phyloP scores from a whole-genome alignment of 2,329 filamentous ascomycete genomes.

The Blastomyces emzantsi region DNA sequence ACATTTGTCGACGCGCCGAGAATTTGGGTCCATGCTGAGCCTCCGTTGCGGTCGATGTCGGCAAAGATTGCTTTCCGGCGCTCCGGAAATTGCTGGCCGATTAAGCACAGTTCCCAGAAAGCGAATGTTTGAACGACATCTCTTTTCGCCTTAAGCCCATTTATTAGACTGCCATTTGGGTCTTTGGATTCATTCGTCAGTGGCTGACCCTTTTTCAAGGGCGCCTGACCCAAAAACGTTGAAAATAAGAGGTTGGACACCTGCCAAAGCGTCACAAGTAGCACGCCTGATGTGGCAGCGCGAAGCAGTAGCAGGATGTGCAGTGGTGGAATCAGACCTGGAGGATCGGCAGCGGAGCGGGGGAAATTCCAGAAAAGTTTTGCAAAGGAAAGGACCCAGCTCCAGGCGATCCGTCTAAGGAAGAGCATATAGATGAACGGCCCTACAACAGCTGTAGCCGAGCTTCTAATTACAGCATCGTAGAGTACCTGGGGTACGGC shows the following conservation, averaged over 20 bases:
- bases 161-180: slow-evolving; percentile 80
- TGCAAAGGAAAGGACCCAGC: slow-evolving; percentile 59
- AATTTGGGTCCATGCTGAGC: slow-evolving; percentile 73
- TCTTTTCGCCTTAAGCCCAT: slow-evolving; percentile 75
- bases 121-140: slow-evolving; percentile 70
- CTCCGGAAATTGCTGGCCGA: slow-evolving; percentile 63
- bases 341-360: slow-evolving; percentile 55
- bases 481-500: slow-evolving; percentile 26
- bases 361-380: slow-evolving; percentile 68
- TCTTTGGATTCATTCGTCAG: slow-evolving; percentile 80
- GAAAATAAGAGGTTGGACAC: slow-evolving; percentile 69
- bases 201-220: slow-evolving; percentile 74
- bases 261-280: slow-evolving; percentile 68
- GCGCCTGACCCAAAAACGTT: slow-evolving; percentile 68
- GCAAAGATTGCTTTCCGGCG: slow-evolving; percentile 73
- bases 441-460: slow-evolving; percentile 39
- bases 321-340: slow-evolving; percentile 47
- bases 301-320: slow-evolving; percentile 48
- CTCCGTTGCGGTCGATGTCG: slow-evolving; percentile 75
- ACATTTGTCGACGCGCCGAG: slow-evolving; percentile 59
- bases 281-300: slow-evolving; percentile 52
- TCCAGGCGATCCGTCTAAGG: slow-evolving; percentile 58
- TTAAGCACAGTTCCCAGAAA: slow-evolving; percentile 81
- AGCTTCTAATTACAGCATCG: slow-evolving; percentile 28
- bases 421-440: slow-evolving; percentile 54